Conservation (phyloP, 1,284 basidiomycete genomes). For the Rhodotorula sp. region DNA sequence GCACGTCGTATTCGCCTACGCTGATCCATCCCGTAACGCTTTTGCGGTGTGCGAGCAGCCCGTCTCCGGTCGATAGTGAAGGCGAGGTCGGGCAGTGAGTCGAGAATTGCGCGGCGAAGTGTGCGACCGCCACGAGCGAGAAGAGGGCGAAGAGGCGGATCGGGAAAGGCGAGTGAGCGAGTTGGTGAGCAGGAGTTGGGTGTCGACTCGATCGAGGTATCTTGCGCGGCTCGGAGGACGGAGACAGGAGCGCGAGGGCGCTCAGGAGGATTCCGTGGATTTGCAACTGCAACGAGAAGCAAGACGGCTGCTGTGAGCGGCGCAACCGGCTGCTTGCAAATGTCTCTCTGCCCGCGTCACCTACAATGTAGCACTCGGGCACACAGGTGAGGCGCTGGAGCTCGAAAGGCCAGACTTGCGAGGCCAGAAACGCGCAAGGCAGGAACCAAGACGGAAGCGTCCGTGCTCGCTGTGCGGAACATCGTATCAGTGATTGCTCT, state of each 20-base stretch:
- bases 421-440: neutral
- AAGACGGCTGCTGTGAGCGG: neutral
- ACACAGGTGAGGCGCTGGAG: neutral
- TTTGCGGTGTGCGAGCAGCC: conserved; percentile 63
- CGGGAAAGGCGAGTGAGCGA: neutral
- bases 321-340: too few species aligned
- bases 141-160: neutral
- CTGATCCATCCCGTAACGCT: conserved; percentile 75
- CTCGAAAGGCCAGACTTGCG: neutral
- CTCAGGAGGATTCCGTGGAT: conserved; percentile 20
- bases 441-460: too few species aligned
- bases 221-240: neutral
- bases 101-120: conserved; percentile 6
- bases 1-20: conserved; percentile 63
- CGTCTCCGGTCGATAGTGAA: neutral
- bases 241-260: conserved; percentile 8
- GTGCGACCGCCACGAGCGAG: neutral
- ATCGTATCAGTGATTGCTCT: too few species aligned
- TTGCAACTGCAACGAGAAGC: conserved; percentile 8
- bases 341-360: neutral
- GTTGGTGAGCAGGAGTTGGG: neutral
- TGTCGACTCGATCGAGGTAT: too few species aligned
- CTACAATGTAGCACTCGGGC: conserved; percentile 21
- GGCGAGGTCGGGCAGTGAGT: conserved; percentile 25
- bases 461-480: neutral